Conservation (phyloP, 2,329 filamentous ascomycete genomes). For the Fusarium abutilonis region DNA sequence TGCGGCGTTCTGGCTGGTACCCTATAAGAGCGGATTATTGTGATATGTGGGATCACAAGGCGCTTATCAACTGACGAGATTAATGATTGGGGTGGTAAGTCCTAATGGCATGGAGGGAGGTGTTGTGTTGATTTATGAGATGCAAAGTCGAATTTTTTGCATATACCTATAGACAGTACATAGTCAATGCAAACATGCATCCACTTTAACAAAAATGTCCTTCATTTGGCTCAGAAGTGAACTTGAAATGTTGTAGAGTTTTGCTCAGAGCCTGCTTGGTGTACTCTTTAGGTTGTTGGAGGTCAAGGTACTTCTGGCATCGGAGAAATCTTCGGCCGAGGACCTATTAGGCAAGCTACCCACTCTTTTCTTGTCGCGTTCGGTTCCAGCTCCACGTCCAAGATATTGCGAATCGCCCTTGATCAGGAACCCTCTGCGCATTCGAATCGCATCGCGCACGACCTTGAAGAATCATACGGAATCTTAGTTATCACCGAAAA, state of each 20-base stretch:
- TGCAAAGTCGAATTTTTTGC: slow-evolving; percentile 12
- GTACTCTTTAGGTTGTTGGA: neutral
- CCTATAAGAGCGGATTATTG: slow-evolving; percentile 14
- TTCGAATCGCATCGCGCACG: slow-evolving; percentile 24
- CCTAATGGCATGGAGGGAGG: slow-evolving; percentile 11
- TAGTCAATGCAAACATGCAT: slow-evolving; percentile 18
- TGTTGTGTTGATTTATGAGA: slow-evolving; percentile 1
- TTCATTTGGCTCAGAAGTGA: too few species aligned
- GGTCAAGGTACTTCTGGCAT: neutral
- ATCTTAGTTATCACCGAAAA: slow-evolving; percentile 15
- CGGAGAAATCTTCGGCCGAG: slow-evolving; percentile 31
- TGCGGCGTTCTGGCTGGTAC: slow-evolving; percentile 30
- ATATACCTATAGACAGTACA: slow-evolving; percentile 34
- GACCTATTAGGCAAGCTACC: slow-evolving; percentile 44
- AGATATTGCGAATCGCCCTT: slow-evolving; percentile 31
- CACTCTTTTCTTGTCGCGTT: slow-evolving; percentile 44
- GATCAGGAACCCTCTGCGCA: slow-evolving; percentile 31
- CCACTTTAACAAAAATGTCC: neutral
- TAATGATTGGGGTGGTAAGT: slow-evolving; percentile 23
- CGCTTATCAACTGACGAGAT: slow-evolving; percentile 22
- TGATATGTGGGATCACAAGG: slow-evolving; percentile 5
- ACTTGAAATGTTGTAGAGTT: neutral
- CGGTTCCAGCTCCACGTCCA: slow-evolving; percentile 37
- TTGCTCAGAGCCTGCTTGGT: neutral
- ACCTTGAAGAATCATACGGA: neutral